These are phyloP conservation scores for Entomortierella beljakovae DNA, from an alignment of 192 early-diverging fungal species.

Conservation along the genomic window DNA sequence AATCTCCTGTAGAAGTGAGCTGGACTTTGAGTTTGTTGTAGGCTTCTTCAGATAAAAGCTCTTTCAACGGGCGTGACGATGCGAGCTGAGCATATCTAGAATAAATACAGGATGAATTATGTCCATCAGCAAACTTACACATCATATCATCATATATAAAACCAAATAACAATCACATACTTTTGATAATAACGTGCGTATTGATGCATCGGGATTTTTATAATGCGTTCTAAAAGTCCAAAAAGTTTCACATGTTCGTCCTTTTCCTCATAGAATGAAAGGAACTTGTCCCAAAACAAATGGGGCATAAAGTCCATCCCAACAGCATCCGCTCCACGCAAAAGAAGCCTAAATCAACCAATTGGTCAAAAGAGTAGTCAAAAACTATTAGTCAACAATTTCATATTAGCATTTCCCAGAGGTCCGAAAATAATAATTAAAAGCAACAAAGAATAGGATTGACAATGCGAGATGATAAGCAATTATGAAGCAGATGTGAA, in stretches of 20 bases:
- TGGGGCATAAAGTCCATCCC: slow-evolving; percentile 79
- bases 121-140: background rate
- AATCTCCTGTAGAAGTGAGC: slow-evolving; percentile 10
- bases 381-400: background rate
- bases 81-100: slow-evolving; percentile 67
- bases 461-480: too few species aligned
- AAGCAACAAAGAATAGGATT: too few species aligned
- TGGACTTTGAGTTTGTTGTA: slow-evolving; percentile 56
- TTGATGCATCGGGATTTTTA: slow-evolving; percentile 79
- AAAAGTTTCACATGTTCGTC: slow-evolving; percentile 56
- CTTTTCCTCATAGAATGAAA: slow-evolving; percentile 64
- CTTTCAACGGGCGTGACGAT: slow-evolving; percentile 63
- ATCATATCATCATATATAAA: background rate
- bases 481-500: background rate
- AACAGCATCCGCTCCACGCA: slow-evolving; percentile 70
- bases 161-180: slow-evolving; percentile 46
- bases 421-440: too few species aligned
- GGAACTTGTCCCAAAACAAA: slow-evolving; percentile 70
- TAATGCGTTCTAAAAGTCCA: slow-evolving; percentile 71
- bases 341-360: slow-evolving; percentile 67
- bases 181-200: slow-evolving; percentile 79
- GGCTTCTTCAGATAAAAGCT: slow-evolving; percentile 63
- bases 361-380: background rate
- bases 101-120: background rate
- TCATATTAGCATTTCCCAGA: background rate